Percentiles rank a stretch among this genome's conserved stretches.
phyloP scores from a whole-genome alignment of 139 green algal species.

The Auxenochlorella pyrenoidosa region DNA sequence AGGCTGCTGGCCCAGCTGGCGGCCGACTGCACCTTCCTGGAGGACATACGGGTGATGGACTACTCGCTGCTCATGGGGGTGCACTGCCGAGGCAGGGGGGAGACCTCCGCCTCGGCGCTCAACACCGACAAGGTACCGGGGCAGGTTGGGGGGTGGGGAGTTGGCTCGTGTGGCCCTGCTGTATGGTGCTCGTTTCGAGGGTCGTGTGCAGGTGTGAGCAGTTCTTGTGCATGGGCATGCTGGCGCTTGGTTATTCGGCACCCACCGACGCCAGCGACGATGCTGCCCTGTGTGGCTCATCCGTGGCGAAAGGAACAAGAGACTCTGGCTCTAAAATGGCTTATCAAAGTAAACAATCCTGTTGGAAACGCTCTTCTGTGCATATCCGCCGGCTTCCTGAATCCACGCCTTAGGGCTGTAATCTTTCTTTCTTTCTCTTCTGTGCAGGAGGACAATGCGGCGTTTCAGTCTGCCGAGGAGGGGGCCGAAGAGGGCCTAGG shows the following conservation, averaged over 20 bases:
- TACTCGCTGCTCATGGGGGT: slow-evolving; percentile 84
- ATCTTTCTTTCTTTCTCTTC: not conserved
- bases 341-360: no score
- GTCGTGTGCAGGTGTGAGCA: no score
- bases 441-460: slow-evolving; percentile 3
- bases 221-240: no score
- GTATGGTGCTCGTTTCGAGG: no score
- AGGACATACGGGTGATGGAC: slow-evolving; percentile 80
- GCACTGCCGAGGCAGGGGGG: slow-evolving; percentile 30
- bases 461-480: slow-evolving; percentile 12
- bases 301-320: no score
- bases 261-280: no score
- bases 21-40: slow-evolving; percentile 70
- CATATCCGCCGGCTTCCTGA: no score
- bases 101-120: slow-evolving; percentile 20
- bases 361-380: no score
- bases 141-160: not conserved
- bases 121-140: slow-evolving; percentile 44
- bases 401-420: not conserved
- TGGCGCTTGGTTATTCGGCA: no score
- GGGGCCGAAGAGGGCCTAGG: not conserved
- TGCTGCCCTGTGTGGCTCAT: no score
- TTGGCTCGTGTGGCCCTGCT: not conserved
- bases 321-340: no score
- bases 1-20: slow-evolving; percentile 66